A percentile compares a stretch with the other conserved stretches of the same genome.
These are phyloP conservation scores for Auricularia cornea DNA, from an alignment of 768 basidiomycete genomes.

Conservation along the genomic window DNA sequence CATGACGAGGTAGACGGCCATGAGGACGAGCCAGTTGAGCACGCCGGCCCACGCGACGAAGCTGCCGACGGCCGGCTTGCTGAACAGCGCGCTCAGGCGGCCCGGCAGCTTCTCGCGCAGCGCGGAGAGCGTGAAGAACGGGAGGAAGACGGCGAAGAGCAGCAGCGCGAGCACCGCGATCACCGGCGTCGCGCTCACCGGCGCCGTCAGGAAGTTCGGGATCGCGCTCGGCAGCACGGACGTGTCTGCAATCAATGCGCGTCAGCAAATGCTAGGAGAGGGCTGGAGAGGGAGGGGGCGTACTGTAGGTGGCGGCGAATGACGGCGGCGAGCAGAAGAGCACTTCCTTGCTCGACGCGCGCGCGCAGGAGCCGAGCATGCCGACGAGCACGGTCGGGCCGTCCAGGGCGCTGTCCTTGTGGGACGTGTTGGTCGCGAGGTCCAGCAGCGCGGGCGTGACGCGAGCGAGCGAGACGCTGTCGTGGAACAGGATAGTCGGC, in stretches of 20 bases:
- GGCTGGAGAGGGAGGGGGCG: constrained; percentile 12
- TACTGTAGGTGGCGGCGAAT: constrained; percentile 56
- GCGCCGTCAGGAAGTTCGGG: constrained; percentile 50
- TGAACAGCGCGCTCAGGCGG: constrained; percentile 40
- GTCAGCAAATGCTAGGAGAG: neutral
- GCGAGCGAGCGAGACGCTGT: constrained; percentile 54
- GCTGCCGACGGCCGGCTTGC: constrained; percentile 50
- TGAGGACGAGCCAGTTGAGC: constrained; percentile 50
- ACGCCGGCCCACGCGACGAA: constrained; percentile 67
- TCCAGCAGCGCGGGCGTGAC: constrained; percentile 46
- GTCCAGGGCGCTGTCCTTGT: constrained; percentile 34
- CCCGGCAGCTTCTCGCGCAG: constrained; percentile 57
- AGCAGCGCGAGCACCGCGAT: constrained; percentile 56
- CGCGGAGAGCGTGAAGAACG: constrained; percentile 56
- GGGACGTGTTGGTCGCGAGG: constrained; percentile 25
- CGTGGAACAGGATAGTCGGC: constrained; percentile 50
- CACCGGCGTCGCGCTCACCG: constrained; percentile 49
- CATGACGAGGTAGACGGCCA: constrained; percentile 47
- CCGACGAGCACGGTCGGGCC: constrained; percentile 66
- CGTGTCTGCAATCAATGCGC: constrained; percentile 38
- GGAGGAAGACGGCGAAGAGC: constrained; percentile 52
- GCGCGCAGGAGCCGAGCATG: constrained; percentile 61
- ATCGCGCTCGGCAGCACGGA: constrained; percentile 50
- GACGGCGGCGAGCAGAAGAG: constrained; percentile 50
- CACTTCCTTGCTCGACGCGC: constrained; percentile 36